phyloP scores from a whole-genome alignment of 2,329 filamentous ascomycete species.

The Hypoxylon sp. region DNA sequence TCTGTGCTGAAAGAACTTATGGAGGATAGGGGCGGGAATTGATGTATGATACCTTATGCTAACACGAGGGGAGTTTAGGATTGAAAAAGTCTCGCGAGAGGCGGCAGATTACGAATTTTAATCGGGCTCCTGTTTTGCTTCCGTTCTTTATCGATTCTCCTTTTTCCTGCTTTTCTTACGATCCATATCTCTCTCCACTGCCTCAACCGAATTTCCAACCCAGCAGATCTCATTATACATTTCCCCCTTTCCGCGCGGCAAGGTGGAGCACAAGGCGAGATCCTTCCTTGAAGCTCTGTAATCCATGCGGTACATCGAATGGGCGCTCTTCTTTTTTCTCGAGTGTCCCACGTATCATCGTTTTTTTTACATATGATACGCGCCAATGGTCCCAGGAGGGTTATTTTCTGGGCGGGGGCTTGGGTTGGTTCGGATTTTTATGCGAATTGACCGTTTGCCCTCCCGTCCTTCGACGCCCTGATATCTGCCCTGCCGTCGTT shows the following conservation, averaged over 20 bases:
- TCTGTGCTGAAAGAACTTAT: conserved; percentile 6
- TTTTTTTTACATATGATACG: conserved; percentile 31
- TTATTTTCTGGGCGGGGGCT: conserved; percentile 50
- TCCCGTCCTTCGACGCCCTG: conserved; percentile 57
- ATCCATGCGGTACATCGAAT: conserved; percentile 79
- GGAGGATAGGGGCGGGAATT: conserved; percentile 3
- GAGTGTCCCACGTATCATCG: conserved; percentile 39
- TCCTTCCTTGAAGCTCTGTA: conserved; percentile 82
- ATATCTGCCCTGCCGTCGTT: conserved; percentile 54
- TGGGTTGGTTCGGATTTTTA: conserved; percentile 55
- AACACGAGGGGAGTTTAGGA: conserved; percentile 27
- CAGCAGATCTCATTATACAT: neutral
- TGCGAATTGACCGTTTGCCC: conserved; percentile 63
- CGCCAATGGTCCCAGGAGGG: conserved; percentile 54
- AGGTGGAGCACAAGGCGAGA: conserved; percentile 84
- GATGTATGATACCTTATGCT: conserved; percentile 43
- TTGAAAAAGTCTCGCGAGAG: conserved; percentile 7
- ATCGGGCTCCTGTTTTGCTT: conserved; percentile 4
- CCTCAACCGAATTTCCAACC: too few species aligned
- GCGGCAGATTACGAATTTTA: conserved; percentile 29
- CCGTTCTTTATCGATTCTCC: neutral
- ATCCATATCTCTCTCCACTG: neutral
- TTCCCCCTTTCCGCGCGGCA: conserved; percentile 71
- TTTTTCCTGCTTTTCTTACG: neutral
- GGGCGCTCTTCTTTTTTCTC: conserved; percentile 23